These are phyloP conservation scores for Penicillium decumbens DNA, from an alignment of 2,329 filamentous ascomycete genomes.

Conservation along the genomic window DNA sequence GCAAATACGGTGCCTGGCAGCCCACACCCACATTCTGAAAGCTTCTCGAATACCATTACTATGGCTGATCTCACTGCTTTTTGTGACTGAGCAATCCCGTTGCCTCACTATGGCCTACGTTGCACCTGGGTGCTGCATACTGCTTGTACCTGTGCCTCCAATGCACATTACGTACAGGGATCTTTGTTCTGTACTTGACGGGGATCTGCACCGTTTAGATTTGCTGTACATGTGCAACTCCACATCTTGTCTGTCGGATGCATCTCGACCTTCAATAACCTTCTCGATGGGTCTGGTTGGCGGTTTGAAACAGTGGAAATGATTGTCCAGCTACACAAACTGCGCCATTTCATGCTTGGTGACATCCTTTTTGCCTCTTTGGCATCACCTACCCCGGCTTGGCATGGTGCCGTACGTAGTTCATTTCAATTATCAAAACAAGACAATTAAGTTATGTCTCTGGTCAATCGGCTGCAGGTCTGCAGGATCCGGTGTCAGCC, in stretches of 20 bases:
- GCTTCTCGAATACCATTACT: background rate
- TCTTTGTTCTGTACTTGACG: background rate
- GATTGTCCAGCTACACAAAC: background rate
- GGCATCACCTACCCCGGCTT: background rate
- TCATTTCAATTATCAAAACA: background rate
- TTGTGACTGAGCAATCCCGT: background rate
- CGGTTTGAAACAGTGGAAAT: background rate
- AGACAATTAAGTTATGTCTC: background rate
- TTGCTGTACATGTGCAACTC: background rate
- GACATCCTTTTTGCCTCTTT: background rate
- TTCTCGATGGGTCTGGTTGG: background rate
- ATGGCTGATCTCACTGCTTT: background rate
- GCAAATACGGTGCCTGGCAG: background rate
- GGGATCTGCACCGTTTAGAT: background rate
- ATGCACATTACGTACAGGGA: background rate
- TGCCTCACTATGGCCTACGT: background rate
- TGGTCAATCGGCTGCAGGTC: slow-evolving; percentile 5
- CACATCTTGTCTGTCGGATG: background rate
- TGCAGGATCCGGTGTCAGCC: slow-evolving; percentile 9
- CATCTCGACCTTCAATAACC: background rate
- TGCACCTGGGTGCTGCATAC: background rate
- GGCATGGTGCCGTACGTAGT: background rate
- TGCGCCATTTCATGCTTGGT: background rate
- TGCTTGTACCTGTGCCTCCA: background rate
- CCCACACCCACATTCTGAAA: background rate